phyloP scores from a whole-genome alignment of 2,329 filamentous ascomycete genomes.

The Fusarium napiforme region DNA sequence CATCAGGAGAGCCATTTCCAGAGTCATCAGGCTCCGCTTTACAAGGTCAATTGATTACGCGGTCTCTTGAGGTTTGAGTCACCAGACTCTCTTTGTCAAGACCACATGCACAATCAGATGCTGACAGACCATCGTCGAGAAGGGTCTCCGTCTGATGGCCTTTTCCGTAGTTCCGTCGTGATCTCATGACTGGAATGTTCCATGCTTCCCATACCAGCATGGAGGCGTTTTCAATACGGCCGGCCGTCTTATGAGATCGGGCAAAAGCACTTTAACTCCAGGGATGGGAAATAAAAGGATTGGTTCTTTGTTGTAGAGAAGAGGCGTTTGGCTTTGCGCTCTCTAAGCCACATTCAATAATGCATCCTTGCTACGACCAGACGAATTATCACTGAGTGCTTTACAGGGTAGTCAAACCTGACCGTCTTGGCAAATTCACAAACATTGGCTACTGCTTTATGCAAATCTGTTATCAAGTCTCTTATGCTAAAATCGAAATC shows the following conservation, averaged over 20 bases:
- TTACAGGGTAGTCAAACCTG: background rate
- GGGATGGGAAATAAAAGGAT: background rate
- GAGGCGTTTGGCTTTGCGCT: background rate
- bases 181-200: conserved; percentile 40
- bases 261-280: conserved; percentile 14
- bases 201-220: conserved; percentile 2
- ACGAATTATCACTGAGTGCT: background rate
- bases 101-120: conserved; percentile 29
- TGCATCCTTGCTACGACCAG: background rate
- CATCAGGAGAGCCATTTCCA: background rate
- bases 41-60: conserved; percentile 30
- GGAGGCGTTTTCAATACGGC: conserved; percentile 9
- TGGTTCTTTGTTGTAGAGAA: background rate
- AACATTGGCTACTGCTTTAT: background rate
- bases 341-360: background rate
- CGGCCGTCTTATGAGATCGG: background rate
- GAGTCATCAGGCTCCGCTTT: conserved; percentile 12
- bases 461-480: background rate
- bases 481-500: conserved; percentile 25
- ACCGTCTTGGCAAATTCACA: background rate
- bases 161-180: conserved; percentile 16
- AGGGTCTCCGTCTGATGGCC: conserved; percentile 18
- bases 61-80: conserved; percentile 28
- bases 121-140: conserved; percentile 22
- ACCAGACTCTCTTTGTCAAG: conserved; percentile 32